Conservation (phyloP, 2,329 filamentous ascomycete species). For the Exophiala viscosa region DNA sequence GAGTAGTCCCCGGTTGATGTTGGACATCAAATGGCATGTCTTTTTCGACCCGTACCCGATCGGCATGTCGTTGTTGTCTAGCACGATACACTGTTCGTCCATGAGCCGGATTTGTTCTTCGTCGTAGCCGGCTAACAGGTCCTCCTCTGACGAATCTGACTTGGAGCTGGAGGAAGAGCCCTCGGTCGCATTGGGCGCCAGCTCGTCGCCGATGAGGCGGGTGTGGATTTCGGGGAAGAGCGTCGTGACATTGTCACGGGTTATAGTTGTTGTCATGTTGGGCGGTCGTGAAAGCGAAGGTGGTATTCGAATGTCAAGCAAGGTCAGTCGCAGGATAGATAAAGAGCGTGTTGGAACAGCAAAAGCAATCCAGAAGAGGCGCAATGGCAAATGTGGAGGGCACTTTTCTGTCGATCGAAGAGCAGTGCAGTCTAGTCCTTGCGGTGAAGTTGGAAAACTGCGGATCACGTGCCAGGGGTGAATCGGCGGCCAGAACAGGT, state of each 20-base stretch:
- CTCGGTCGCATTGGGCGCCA: constrained; percentile 54
- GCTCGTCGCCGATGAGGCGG: constrained; percentile 47
- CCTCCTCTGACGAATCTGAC: constrained; percentile 78
- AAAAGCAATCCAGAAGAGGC: not conserved
- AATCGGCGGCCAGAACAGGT: not conserved
- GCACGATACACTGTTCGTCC: constrained; percentile 97
- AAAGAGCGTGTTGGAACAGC: not conserved
- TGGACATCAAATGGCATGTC: constrained; percentile 96
- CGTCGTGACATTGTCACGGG: constrained; percentile 77
- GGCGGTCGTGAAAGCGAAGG: not conserved
- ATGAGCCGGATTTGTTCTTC: constrained; percentile 96
- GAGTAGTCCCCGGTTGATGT: constrained; percentile 92
- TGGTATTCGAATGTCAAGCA: not conserved
- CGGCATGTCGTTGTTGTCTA: constrained; percentile 85
- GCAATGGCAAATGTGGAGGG: too few relatives aligned
- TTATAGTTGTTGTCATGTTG: constrained; percentile 54
- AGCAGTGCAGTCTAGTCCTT: not conserved
- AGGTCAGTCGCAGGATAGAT: not conserved
- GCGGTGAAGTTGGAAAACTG: constrained; percentile 1
- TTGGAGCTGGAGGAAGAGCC: constrained; percentile 40
- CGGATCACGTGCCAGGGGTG: constrained; percentile 14
- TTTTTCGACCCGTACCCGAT: constrained; percentile 99
- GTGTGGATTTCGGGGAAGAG: constrained; percentile 81
- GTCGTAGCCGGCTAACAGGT: constrained; percentile 78
- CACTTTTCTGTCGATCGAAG: not conserved